Percentiles rank a stretch among this genome's conserved stretches.
Conservation (phyloP, 1,284 basidiomycete species). For the Cutaneotrichosporon cavernicola region DNA sequence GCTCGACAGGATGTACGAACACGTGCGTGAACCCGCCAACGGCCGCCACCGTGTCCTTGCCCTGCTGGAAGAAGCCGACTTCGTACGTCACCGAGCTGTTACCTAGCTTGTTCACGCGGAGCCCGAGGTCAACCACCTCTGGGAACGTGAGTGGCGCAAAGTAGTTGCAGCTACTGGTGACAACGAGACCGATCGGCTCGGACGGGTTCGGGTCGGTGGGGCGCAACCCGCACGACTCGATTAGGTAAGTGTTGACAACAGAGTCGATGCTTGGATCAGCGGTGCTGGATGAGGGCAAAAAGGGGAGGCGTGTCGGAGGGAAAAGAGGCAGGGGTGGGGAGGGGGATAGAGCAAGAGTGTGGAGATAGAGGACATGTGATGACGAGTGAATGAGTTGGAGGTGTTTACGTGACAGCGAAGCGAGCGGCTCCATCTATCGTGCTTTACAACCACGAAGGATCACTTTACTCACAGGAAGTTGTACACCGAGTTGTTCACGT, state of each 20-base stretch:
- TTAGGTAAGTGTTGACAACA: slow-evolving; percentile 25
- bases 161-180: slow-evolving; percentile 24
- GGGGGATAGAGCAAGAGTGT: neutral
- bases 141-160: slow-evolving; percentile 23
- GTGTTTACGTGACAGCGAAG: too few relatives aligned
- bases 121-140: slow-evolving; percentile 24
- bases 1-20: slow-evolving; percentile 22
- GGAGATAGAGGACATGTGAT: too few relatives aligned
- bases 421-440: too few relatives aligned
- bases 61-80: slow-evolving; percentile 20
- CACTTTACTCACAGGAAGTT: slow-evolving; percentile 22
- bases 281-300: neutral
- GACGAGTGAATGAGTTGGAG: too few relatives aligned
- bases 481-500: slow-evolving; percentile 27
- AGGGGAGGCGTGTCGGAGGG: slow-evolving; percentile 7
- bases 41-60: slow-evolving; percentile 15
- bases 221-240: slow-evolving; percentile 22
- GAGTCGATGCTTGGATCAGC: slow-evolving; percentile 26
- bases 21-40: slow-evolving; percentile 28
- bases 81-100: slow-evolving; percentile 25
- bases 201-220: slow-evolving; percentile 17
- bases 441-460: too few relatives aligned
- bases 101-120: slow-evolving; percentile 25
- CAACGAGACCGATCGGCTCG: slow-evolving; percentile 26
- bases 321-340: neutral